Evolutionary conservation across 2,329 filamentous ascomycete genomes (phyloP).

Genomic region (Xylaria arbuscula): DNA sequence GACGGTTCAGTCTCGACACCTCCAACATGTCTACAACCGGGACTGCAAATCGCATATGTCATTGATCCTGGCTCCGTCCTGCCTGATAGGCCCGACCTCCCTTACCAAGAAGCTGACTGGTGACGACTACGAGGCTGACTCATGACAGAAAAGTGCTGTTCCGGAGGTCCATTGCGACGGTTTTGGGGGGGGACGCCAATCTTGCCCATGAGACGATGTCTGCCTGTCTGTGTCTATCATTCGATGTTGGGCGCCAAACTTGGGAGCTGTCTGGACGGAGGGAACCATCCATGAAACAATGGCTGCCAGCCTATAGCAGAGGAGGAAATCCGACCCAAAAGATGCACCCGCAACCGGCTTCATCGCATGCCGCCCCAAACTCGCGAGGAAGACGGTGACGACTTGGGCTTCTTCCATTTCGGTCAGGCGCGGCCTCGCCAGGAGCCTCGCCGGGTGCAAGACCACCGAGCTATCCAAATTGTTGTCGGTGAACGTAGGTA

Average conservation of each 20-base stretch:
- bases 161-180: constrained; percentile 21
- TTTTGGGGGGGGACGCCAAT: constrained; percentile 14
- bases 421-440: constrained; percentile 21
- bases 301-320: constrained; percentile 17
- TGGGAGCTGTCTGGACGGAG: constrained; percentile 14
- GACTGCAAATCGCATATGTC: constrained; percentile 21
- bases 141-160: constrained; percentile 14
- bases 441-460: constrained; percentile 15
- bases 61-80: constrained; percentile 34
- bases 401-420: constrained; percentile 13
- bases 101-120: constrained; percentile 29
- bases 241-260: constrained; percentile 25
- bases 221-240: constrained; percentile 22
- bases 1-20: constrained; percentile 31
- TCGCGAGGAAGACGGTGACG: constrained; percentile 6
- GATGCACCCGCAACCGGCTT: constrained; percentile 14
- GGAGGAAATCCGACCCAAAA: constrained; percentile 21
- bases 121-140: constrained; percentile 33
- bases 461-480: constrained; percentile 1
- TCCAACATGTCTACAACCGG: constrained; percentile 24
- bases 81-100: constrained; percentile 35
- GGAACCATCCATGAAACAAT: constrained; percentile 17
- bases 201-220: constrained; percentile 24
- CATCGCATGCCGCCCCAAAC: constrained; percentile 17
- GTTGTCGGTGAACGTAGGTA: constrained; percentile 20